Conservation (phyloP, 768 basidiomycete genomes). For the Leccinum boreale region DNA sequence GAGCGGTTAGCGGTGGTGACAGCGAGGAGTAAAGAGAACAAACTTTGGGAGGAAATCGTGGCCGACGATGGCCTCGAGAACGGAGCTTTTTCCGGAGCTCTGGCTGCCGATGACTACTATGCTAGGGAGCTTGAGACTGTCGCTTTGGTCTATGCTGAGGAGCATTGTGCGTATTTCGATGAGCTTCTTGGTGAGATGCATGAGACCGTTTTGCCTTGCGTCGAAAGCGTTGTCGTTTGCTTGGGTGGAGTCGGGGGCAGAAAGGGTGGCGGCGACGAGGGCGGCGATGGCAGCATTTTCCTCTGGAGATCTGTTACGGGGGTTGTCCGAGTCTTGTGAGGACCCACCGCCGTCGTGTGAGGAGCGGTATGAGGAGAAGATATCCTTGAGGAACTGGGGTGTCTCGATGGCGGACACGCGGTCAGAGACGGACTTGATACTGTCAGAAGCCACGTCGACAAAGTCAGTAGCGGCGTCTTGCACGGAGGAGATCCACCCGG, state of each 20-base stretch:
- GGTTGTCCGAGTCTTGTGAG: conserved; percentile 36
- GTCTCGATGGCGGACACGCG: conserved; percentile 57
- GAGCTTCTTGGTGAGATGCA: conserved; percentile 91
- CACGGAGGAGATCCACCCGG: conserved; percentile 60
- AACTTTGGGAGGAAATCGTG: conserved; percentile 98
- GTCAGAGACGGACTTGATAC: conserved; percentile 56
- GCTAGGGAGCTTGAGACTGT: conserved; percentile 89
- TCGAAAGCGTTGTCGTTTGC: conserved; percentile 36
- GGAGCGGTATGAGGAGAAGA: conserved; percentile 39
- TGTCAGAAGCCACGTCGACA: conserved; percentile 69
- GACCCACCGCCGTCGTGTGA: conserved; percentile 31
- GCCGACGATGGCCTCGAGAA: conserved; percentile 95
- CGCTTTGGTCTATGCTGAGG: conserved; percentile 94
- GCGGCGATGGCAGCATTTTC: conserved; percentile 68
- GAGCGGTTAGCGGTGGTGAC: neutral
- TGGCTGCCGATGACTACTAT: conserved; percentile 99
- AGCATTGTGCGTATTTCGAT: conserved; percentile 95
- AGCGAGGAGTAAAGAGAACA: conserved; percentile 30
- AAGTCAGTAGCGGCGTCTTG: conserved; percentile 61
- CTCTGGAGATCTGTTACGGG: conserved; percentile 42
- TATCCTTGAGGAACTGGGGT: conserved; percentile 66
- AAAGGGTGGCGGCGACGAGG: conserved; percentile 73
- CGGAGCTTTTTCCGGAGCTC: conserved; percentile 97
- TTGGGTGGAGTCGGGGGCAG: conserved; percentile 58
- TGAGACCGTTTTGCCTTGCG: conserved; percentile 72